Base-by-base conservation (phyloP, 768 basidiomycete species). In the Boletus rex-veris region DNA sequence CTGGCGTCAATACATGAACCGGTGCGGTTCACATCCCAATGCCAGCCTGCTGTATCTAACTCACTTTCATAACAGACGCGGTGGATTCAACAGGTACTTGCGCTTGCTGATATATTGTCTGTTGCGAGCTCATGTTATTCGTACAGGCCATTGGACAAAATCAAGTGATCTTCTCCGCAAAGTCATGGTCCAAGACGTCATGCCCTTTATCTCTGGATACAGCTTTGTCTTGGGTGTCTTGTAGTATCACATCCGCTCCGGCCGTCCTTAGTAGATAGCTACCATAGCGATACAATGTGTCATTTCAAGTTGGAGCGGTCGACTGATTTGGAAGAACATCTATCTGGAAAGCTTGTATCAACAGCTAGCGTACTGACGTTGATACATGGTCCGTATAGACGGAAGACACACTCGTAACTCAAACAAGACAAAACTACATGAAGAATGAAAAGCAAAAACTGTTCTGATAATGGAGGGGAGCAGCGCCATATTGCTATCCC, bases 1-100 rank as follows among this genome's bases (percentile, higher is more conserved):
- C 24, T 96, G 93, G 95, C 79, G 93, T 59, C 96, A 98, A 72
- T 99, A 99, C 71, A 99, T 99, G 96, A 98, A 98, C 70, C 82
- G 93, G 84, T 85, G 62, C 45, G 78, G 55, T 31, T 57, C n/a
- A 12, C 28, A 30, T 19, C 24, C 41, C 12, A 42, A 33, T 50
- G 18, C 31, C 37, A 47, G n/a, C 26, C 57, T 37, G 8, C 41
- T 54, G 45, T 49, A 41, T 57, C 28, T 62, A 26, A 58, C 52
- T 52, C 53, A 10, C 44, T 51, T 50, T 59, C 45, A 39, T 58
- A 52, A 59, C 58, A 88, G 90, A 48, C 86, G 88, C 58, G 91
- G 92, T 58, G 90, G 90, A 46, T 90, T 93, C 76, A 90, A 92
- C 75, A 83, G 88, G 84, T 85, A 50, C 42, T 35, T 53, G 49